Base-by-base conservation (phyloP, 139 green algal species). In the Tetradesmus obliquus region DNA sequence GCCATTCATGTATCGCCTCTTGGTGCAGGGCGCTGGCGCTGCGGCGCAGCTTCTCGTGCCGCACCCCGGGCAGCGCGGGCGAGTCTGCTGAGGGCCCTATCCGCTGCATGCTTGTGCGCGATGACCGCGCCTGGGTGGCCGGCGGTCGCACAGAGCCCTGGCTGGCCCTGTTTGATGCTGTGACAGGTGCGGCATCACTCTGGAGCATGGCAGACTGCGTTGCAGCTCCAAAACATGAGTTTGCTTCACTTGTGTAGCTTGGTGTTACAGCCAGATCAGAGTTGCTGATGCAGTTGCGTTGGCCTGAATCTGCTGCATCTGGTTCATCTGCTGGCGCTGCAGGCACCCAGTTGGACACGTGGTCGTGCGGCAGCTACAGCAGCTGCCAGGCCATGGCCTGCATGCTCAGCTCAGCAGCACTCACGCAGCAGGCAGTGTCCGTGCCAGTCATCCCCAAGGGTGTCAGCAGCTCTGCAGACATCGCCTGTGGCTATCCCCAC, bases 101-200 rank as follows among this genome's bases (percentile, higher is more conserved):
- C 45, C 80, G 86, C 60, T 79, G 32, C 71, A 91, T 95, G 71
- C 82, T 94, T 10, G 22, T 93, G 55, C 89, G 90, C 0, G 92
- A 94, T 15, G 86, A 81, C 54, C 66, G 91, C 9, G 94, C 88
- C 0, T 96, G 92, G 92, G 91, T 93, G n/a, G 90, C 88, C 53
- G 94, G 94, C 24, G 94, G 94, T 0, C 55, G 83, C 5, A 10
- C 5, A 8, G 69, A 93, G 24, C 89, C 89, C 12, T 96, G 94
- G 94, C 81, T 96, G 12, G 80, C 89, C 53, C n/a, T 95, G 45
- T 96, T 92, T 90, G 86, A 94, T 83, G 55, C 93, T 2, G 76
- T n/a, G 3, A 88, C 92, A 93, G 93, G 91, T 92, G 79, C 3
- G 82, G 66, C 66, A 5, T 24, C 2, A 19, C 66, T 3, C 2